Evolutionary conservation across 2,329 filamentous ascomycete species (phyloP), one percentile per base, ranked within the genome.

Genomic region (Clarireedia sp.): DNA sequence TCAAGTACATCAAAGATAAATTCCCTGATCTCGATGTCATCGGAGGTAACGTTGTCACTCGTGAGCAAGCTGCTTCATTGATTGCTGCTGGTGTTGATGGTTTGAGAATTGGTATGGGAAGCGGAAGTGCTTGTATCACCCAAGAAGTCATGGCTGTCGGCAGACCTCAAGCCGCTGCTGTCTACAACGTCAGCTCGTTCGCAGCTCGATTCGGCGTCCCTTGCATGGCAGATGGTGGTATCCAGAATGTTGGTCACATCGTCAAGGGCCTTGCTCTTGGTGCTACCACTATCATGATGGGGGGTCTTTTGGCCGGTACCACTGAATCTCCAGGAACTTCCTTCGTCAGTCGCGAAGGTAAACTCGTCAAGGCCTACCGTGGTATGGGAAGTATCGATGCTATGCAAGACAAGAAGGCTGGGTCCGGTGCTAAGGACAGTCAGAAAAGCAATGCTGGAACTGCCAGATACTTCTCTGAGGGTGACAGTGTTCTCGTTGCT

Each of bases 61-160:
- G 92, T 54, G 92, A 97, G 72, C 94, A 99, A 78, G 94, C 94
- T 63, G 94, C 95, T 52, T 77, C 81, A 60, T 78, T 99, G 64
- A 97, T 99, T 68, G 89, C 88, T 59, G 94, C 92, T 63, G 94
- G 94, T 70, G 92, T 89, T 57, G 94, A 99, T 71, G 95, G 94
- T 71, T 83, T 99, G 65, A 89, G 94, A 71, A 99, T 99, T 69
- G 94, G 94, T 71, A 99, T 99, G 94, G 94, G 94, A 65, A 95
- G 90, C 70, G 94, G 94, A 69, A 95, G 89, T 69, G 94, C 94
- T 69, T 99, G 94, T 75, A 99, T 99, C 67, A 99, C 94, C 55
- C 94, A 99, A 75, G 94, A 99, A 76, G 95, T 99, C 70, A 99
- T 99, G 94, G 94, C 94, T 64, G 92, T 99, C 49, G 94, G 95